These are phyloP conservation scores for Cutaneotrichosporon sp. DNA, from an alignment of 1,284 basidiomycete species.

Conservation along the genomic window DNA sequence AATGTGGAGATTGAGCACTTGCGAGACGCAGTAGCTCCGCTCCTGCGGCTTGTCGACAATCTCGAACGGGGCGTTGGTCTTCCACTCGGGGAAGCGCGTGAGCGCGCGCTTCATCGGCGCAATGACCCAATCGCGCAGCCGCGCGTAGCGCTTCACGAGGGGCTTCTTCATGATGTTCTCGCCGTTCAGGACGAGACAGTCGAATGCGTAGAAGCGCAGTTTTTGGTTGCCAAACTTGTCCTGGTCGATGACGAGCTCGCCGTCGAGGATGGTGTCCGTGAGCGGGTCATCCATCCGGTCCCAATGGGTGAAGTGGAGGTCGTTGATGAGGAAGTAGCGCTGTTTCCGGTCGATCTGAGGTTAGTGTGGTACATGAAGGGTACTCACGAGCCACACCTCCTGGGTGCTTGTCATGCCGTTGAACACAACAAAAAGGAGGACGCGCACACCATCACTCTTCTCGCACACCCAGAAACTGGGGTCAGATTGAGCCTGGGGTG, in stretches of 20 bases:
- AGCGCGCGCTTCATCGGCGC: constrained; percentile 72
- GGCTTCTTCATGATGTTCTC: constrained; percentile 79
- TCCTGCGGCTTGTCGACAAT: constrained; percentile 84
- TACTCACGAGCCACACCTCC: constrained; percentile 68
- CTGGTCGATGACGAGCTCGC: constrained; percentile 87
- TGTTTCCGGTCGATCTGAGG: constrained; percentile 91
- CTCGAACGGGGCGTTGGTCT: constrained; percentile 71
- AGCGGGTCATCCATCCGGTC: constrained; percentile 63
- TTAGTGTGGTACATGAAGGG: neutral
- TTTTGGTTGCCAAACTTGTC: constrained; percentile 74
- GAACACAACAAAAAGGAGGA: constrained; percentile 73
- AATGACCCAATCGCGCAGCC: constrained; percentile 76
- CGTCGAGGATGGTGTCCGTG: constrained; percentile 80
- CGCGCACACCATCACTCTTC: constrained; percentile 96
- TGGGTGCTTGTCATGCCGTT: constrained; percentile 57
- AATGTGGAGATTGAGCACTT: constrained; percentile 78
- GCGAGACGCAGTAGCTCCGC: constrained; percentile 79
- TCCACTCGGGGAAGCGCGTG: constrained; percentile 59
- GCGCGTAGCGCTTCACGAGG: constrained; percentile 81
- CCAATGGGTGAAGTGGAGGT: constrained; percentile 84
- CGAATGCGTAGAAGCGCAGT: constrained; percentile 81
- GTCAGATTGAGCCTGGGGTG: neutral
- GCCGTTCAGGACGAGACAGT: constrained; percentile 81
- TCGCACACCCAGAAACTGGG: constrained; percentile 97
- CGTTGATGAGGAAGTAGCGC: constrained; percentile 66